These are phyloP conservation scores for Exophiala viscosa DNA, from an alignment of 2,329 filamentous ascomycete species.

Conservation along the genomic window DNA sequence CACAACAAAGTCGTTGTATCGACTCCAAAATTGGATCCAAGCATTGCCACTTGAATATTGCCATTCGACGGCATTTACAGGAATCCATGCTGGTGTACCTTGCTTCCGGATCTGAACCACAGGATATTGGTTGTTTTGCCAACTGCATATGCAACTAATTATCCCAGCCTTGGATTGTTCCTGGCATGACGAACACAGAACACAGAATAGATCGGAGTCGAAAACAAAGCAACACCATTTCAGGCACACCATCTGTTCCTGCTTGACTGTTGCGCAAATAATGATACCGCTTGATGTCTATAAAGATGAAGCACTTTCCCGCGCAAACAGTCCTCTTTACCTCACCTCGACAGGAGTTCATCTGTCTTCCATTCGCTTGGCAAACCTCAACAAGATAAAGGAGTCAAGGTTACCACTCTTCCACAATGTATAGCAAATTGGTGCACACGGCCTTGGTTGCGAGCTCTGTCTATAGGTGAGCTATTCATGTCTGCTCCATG, in stretches of 20 bases:
- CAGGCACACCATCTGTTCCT: not conserved
- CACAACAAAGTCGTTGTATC: not conserved
- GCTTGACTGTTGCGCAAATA: not conserved
- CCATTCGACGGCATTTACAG: not conserved
- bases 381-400: not conserved
- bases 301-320: not conserved
- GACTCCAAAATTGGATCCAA: not conserved
- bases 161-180: constrained; percentile 1
- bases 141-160: not conserved
- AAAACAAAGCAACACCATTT: not conserved
- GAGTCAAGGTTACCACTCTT: not conserved
- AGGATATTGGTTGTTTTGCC: not conserved
- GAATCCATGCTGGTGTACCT: not conserved
- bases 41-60: not conserved
- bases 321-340: not conserved
- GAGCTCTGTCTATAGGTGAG: not conserved
- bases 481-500: not conserved
- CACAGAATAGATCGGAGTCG: too few species aligned
- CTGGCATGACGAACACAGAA: not conserved
- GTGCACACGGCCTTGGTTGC: not conserved
- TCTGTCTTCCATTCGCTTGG: constrained; percentile 1
- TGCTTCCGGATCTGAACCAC: not conserved
- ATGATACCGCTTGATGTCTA: not conserved
- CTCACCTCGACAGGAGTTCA: not conserved
- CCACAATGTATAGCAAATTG: not conserved